Evolutionary conservation across 495 filamentous ascomycete species (phyloP).

Genomic region (Chaetomium fimeti): DNA sequence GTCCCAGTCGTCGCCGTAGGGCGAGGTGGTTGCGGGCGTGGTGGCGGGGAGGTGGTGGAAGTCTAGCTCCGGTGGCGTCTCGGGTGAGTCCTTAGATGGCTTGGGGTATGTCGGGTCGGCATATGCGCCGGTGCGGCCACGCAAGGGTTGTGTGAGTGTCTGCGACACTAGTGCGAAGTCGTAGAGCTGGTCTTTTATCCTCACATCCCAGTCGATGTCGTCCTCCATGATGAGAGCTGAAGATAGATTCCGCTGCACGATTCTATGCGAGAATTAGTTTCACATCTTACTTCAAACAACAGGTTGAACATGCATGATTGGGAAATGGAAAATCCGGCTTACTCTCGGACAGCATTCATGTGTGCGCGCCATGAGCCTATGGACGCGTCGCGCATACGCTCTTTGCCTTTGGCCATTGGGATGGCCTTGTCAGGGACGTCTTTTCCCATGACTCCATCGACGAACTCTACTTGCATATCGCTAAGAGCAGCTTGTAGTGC

Average conservation of each 20-base stretch:
- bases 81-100: conserved; percentile 9
- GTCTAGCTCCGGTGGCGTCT: conserved; percentile 19
- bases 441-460: conserved; percentile 6
- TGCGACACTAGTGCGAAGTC: conserved; percentile 47
- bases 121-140: conserved; percentile 13
- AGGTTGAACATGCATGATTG: background rate
- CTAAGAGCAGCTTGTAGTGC: conserved; percentile 5
- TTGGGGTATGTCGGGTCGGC: conserved; percentile 30
- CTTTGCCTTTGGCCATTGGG: conserved; percentile 24
- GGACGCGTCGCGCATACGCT: conserved; percentile 19
- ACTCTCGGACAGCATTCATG: conserved; percentile 36
- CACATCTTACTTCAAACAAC: background rate
- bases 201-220: conserved; percentile 58
- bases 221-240: conserved; percentile 59
- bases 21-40: conserved; percentile 37
- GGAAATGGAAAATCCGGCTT: conserved; percentile 5
- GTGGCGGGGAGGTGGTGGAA: conserved; percentile 35
- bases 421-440: conserved; percentile 39
- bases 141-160: conserved; percentile 33
- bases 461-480: conserved; percentile 3
- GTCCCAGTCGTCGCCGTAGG: conserved; percentile 62
- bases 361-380: conserved; percentile 34
- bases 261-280: conserved; percentile 22
- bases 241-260: conserved; percentile 46
- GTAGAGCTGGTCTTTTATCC: conserved; percentile 50